Conservation (phyloP, 2,329 filamentous ascomycete species). For the Alternaria triticina region DNA sequence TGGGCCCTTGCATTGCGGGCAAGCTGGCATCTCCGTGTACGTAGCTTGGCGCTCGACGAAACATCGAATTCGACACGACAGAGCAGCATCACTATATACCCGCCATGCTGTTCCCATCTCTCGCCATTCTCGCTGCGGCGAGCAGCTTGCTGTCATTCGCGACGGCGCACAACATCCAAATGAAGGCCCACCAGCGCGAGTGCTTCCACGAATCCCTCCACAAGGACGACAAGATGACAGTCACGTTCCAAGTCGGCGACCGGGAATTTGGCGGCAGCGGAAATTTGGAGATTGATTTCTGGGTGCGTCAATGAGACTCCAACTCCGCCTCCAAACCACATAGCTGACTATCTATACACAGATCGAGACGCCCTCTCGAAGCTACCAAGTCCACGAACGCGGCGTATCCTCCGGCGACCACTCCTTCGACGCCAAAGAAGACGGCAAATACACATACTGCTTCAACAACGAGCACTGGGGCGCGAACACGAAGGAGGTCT, state of each 20-base stretch:
- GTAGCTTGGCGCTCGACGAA: slow-evolving; percentile 18
- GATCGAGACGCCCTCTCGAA: slow-evolving; percentile 79
- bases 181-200: slow-evolving; percentile 90
- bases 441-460: slow-evolving; percentile 95
- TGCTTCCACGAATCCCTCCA: slow-evolving; percentile 97
- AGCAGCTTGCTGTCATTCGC: slow-evolving; percentile 68
- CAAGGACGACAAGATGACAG: slow-evolving; percentile 96
- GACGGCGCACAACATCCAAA: slow-evolving; percentile 91
- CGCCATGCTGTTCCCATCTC: slow-evolving; percentile 46
- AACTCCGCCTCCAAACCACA: neutral
- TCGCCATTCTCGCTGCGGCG: slow-evolving; percentile 51
- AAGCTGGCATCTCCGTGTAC: slow-evolving; percentile 42
- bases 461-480: slow-evolving; percentile 99
- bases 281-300: slow-evolving; percentile 97
- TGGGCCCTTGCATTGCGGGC: slow-evolving; percentile 31
- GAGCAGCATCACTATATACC: slow-evolving; percentile 17
- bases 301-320: slow-evolving; percentile 64
- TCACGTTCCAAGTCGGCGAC: slow-evolving; percentile 97
- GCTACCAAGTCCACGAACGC: slow-evolving; percentile 81
- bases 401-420: slow-evolving; percentile 89
- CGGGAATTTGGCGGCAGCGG: slow-evolving; percentile 93
- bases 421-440: slow-evolving; percentile 81
- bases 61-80: slow-evolving; percentile 10
- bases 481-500: slow-evolving; percentile 95
- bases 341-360: slow-evolving; percentile 39